Evolutionary conservation across 148 eudicot species (phyloP), one percentile per base, ranked within the genome.

Genomic region (Oxyria digyna): DNA sequence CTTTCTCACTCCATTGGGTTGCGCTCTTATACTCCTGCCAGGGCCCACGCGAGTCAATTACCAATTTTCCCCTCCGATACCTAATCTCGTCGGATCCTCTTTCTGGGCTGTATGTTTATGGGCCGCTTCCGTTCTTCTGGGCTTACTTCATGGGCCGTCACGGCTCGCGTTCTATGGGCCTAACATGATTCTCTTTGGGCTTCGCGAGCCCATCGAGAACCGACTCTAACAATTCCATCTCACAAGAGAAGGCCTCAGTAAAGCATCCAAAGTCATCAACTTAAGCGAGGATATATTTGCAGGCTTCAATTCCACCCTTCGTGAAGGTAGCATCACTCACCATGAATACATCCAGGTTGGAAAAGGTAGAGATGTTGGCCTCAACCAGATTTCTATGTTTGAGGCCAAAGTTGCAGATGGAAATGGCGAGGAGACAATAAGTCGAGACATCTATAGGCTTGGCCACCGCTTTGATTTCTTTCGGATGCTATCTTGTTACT

Each of bases 341-440:
- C 91, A 87, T 72, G 91, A 87, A 70, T 87, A 87, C 77, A 87
- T 87, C 49, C 91, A 87, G 81, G 91, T 84, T 66, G 91, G 91
- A 23, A 87, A 87, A 79, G 91, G 91, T n/a, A 80, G 91, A 72
- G 91, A 87, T 33, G 91, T 87, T 46, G 91, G 91, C 38, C 88
- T 87, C 49, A 87, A 87, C 62, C 91, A 87, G 37, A 87, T 87
- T 59, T 80, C 91, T 3, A 64, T 76, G 72, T 87, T 87, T 79
- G 91, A 87, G 78, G 91, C 91, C 50, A 87, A 87, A 72, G 84
- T 87, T 49, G 88, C 91, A 4, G 80, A 83, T 75, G 91, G 91
- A 23, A 87, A 87, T 76, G 91, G 91, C 18, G 88, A 87, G 78
- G 88, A 87, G 73, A 78, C 83, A 12, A 74, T 87, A 84, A 84